Conservation (phyloP, 176 grass and related monocot genomes). For the Puccinellia tenuiflora region DNA sequence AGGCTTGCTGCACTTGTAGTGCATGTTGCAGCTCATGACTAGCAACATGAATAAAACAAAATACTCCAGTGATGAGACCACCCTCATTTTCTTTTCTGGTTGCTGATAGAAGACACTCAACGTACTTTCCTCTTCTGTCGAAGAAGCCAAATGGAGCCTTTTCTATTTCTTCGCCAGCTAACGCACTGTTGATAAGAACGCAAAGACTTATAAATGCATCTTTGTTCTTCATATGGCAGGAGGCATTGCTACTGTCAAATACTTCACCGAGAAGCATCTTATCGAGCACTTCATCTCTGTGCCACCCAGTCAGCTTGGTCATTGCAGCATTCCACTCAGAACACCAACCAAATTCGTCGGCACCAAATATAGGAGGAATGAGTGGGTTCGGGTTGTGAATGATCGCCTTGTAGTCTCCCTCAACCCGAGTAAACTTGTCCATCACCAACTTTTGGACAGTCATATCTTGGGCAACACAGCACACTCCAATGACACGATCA, state of each 20-base stretch:
- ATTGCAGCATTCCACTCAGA: conserved; percentile 94
- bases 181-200: conserved; percentile 73
- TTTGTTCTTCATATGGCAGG: conserved; percentile 68
- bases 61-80: conserved; percentile 60
- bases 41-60: conserved; percentile 87
- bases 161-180: conserved; percentile 73
- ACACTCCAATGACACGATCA: conserved; percentile 72
- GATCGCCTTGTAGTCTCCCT: conserved; percentile 93
- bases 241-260: conserved; percentile 57
- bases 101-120: conserved; percentile 75
- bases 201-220: conserved; percentile 73
- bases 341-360: conserved; percentile 92
- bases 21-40: conserved; percentile 80
- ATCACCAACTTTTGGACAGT: conserved; percentile 88
- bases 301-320: conserved; percentile 79
- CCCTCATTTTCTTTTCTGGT: conserved; percentile 66
- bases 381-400: conserved; percentile 77
- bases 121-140: conserved; percentile 41
- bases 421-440: conserved; percentile 82
- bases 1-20: conserved; percentile 74
- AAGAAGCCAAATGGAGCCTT: conserved; percentile 79
- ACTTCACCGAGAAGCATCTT: conserved; percentile 95
- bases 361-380: conserved; percentile 92
- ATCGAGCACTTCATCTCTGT: conserved; percentile 72
- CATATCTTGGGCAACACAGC: conserved; percentile 96